Evolutionary conservation across 2,329 filamentous ascomycete genomes (phyloP), one percentile per base, ranked within the genome.

Genomic region (Hymenoscyphus albidus): DNA sequence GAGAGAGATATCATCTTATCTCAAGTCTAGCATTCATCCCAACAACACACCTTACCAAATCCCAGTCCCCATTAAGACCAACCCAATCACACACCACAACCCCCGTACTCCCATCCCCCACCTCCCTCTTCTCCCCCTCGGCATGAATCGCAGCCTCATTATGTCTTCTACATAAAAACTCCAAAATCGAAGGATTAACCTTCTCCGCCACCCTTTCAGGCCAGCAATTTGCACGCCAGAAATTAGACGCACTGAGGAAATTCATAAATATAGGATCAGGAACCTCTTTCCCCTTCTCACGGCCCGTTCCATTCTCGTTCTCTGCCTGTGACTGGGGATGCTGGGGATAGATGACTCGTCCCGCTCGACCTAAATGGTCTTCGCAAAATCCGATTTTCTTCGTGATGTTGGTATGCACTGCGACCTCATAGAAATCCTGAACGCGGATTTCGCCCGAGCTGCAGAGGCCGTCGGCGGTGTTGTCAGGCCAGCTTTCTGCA

Each of bases 31-130:
- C 85, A 75, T 99, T 99, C 92, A 96, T 93, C 6, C 91, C 93
- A 6, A 98, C 88, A 71, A 97, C 89, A 77, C 91, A 91, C 68
- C 88, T 85, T 42, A 96, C 86, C 62, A 98, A 78, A 78, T 97
- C 93, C 94, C 94, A 99, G 77, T 98, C 90, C 0, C 89, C 93
- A 67, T 88, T 83, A 66, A 88, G 81, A 2, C 95, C 95, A 60
- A 97, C 93, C 91, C 91, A 97, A 77, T 99, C 95, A 67, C 90
- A 95, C 32, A 98, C 89, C 56, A 98, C 88, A 65, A 98, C 87
- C 3, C 95, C 95, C 1, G 93, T 96, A 5, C 87, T 84, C 35
- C 90, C 93, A 73, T 92, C 88, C 1, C 89, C 88, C 40, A 88
- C 80, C 72, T 71, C 64, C 65, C 76, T 70, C 54, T 75, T 69